A percentile compares a stretch with the other conserved stretches of the same genome.
These are phyloP conservation scores for Ophiostoma pallidulum DNA, from an alignment of 2,329 filamentous ascomycete species.

Conservation along the genomic window DNA sequence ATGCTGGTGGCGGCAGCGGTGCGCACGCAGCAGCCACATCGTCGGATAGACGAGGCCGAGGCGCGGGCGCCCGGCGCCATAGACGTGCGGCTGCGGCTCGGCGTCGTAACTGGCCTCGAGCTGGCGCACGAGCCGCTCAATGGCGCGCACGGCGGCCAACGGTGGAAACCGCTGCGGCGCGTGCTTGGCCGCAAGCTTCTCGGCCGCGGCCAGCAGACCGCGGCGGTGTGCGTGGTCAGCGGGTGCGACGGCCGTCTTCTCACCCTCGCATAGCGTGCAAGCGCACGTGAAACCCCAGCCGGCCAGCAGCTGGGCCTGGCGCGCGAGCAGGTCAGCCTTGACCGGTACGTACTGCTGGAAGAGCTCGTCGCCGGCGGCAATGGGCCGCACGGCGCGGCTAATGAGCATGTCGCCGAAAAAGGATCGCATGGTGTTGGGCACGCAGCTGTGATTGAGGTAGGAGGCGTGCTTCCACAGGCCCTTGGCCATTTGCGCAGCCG, in stretches of 20 bases:
- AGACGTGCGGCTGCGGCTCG: conserved; percentile 23
- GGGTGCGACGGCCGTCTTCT: conserved; percentile 1
- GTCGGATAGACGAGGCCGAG: conserved; percentile 27
- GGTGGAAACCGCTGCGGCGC: conserved; percentile 19
- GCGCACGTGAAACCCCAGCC: conserved; percentile 33
- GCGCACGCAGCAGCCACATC: conserved; percentile 28
- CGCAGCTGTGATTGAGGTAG: conserved; percentile 24
- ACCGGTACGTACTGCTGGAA: conserved; percentile 30
- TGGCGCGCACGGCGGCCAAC: conserved; percentile 24
- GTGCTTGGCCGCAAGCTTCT: conserved; percentile 16
- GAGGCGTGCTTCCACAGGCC: conserved; percentile 24
- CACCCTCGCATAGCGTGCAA: conserved; percentile 27
- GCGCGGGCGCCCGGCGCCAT: conserved; percentile 21
- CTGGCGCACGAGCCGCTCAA: conserved; percentile 24
- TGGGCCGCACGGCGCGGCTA: conserved; percentile 28
- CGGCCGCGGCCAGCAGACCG: conserved; percentile 9
- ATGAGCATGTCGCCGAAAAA: conserved; percentile 26
- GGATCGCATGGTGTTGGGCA: conserved; percentile 23
- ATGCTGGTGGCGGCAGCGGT: conserved; percentile 25
- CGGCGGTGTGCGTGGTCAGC: conserved; percentile 16
- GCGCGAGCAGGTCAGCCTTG: conserved; percentile 21
- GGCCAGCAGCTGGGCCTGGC: conserved; percentile 21
- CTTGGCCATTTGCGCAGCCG: conserved; percentile 17
- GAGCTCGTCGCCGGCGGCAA: conserved; percentile 29
- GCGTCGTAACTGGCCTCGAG: conserved; percentile 26